These are phyloP conservation scores for Pythium phragmitis DNA, from an alignment of 352 stramenopile species.

Conservation along the genomic window DNA sequence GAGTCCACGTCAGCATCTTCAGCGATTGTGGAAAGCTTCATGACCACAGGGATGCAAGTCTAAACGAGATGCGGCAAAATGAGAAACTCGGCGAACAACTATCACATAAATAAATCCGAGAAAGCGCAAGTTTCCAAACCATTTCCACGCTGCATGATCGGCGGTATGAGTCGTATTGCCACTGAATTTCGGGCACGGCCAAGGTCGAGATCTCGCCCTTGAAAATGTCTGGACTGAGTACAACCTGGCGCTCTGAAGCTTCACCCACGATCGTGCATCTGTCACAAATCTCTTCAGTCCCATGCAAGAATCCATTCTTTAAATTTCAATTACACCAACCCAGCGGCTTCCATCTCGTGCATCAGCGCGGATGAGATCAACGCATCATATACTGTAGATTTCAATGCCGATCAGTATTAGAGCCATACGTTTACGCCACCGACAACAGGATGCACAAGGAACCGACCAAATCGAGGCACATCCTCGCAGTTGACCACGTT, in stretches of 20 bases:
- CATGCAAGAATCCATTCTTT: background rate
- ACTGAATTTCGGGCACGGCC: slow-evolving; percentile 22
- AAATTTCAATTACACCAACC: slow-evolving; percentile 2
- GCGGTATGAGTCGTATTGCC: slow-evolving; percentile 21
- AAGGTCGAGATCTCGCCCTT: slow-evolving; percentile 24
- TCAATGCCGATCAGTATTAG: background rate
- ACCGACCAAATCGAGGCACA: slow-evolving; percentile 22
- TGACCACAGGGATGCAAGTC: slow-evolving; percentile 35
- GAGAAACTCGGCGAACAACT: slow-evolving; percentile 6
- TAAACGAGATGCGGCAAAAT: slow-evolving; percentile 4
- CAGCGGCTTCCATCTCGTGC: slow-evolving; percentile 27
- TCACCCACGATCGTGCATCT: slow-evolving; percentile 26
- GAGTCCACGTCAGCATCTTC: slow-evolving; percentile 10
- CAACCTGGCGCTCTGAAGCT: slow-evolving; percentile 22
- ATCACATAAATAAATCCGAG: slow-evolving; percentile 7
- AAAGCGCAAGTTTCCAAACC: slow-evolving; percentile 5
- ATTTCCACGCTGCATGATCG: slow-evolving; percentile 18
- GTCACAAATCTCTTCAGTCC: background rate
- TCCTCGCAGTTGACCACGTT: slow-evolving; percentile 16
- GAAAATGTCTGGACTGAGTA: slow-evolving; percentile 21
- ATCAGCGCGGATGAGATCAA: slow-evolving; percentile 28
- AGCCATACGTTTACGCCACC: background rate
- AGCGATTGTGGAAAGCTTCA: slow-evolving; percentile 36
- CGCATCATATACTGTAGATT: slow-evolving; percentile 24
- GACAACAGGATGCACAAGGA: background rate